phyloP scores from a whole-genome alignment of 1,284 basidiomycete genomes.

The Ceraceosorus guamensis region DNA sequence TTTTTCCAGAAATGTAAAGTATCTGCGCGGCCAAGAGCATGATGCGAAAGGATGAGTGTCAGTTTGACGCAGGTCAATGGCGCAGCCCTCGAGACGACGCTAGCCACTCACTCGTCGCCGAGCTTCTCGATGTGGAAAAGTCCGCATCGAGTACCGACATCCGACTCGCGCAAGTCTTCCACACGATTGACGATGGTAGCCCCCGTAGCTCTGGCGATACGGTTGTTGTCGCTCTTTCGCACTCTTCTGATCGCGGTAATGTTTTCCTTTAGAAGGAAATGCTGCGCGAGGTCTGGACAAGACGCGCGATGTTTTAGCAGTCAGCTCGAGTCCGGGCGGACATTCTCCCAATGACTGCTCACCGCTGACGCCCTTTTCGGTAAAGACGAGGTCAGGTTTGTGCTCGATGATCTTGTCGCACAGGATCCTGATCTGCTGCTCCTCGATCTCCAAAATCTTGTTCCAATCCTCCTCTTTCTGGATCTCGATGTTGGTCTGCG shows the following conservation, averaged over 20 bases:
- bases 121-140: constrained; percentile 95
- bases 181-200: constrained; percentile 95
- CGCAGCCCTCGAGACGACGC: not conserved
- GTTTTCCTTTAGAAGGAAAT: constrained; percentile 79
- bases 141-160: constrained; percentile 87
- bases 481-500: constrained; percentile 97
- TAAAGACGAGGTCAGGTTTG: constrained; percentile 90
- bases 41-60: not conserved
- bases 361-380: constrained; percentile 77
- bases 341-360: constrained; percentile 61
- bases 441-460: constrained; percentile 85
- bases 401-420: constrained; percentile 83
- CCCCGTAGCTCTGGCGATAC: constrained; percentile 88
- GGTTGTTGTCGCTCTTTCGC: constrained; percentile 97
- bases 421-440: constrained; percentile 88
- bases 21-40: constrained; percentile 56
- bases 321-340: not conserved
- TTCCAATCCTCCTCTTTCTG: constrained; percentile 90
- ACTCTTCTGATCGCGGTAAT: constrained; percentile 88
- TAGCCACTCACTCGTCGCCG: constrained; percentile 72
- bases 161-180: constrained; percentile 84
- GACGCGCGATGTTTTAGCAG: not conserved
- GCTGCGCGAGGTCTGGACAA: constrained; percentile 68
- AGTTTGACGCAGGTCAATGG: not conserved
- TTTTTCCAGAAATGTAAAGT: constrained; percentile 92